Conservation (phyloP, 176 grass and related monocot genomes). For the Bonia amplexicaulis region DNA sequence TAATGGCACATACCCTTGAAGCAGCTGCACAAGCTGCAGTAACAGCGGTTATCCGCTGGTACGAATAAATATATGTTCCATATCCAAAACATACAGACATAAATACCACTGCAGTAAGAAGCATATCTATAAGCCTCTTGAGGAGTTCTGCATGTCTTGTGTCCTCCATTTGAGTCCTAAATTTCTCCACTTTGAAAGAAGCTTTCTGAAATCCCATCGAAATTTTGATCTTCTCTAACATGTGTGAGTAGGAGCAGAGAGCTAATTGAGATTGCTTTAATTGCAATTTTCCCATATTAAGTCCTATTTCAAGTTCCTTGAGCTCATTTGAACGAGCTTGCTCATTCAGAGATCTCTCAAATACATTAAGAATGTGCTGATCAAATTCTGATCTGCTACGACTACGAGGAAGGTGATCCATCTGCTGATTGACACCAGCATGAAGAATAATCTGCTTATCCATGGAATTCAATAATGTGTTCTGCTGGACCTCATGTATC, state of each 20-base stretch:
- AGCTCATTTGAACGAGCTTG: constrained; percentile 80
- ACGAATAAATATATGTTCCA: constrained; percentile 71
- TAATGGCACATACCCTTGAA: constrained; percentile 43
- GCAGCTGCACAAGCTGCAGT: constrained; percentile 54
- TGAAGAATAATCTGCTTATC: constrained; percentile 48
- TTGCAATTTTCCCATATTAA: constrained; percentile 62
- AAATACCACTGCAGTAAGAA: constrained; percentile 68
- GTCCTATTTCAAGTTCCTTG: constrained; percentile 74
- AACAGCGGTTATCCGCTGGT: constrained; percentile 63
- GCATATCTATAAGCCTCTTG: constrained; percentile 72
- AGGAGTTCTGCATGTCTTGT: constrained; percentile 54
- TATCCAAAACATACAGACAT: constrained; percentile 77
- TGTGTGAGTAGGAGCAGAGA: constrained; percentile 55
- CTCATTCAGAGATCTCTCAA: constrained; percentile 76
- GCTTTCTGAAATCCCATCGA: constrained; percentile 72
- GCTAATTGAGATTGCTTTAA: constrained; percentile 61
- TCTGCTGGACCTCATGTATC: constrained; percentile 9
- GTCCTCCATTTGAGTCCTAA: constrained; percentile 71
- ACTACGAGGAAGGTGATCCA: constrained; percentile 49
- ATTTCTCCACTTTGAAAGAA: constrained; percentile 80
- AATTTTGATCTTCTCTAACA: constrained; percentile 68
- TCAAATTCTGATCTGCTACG: constrained; percentile 32
- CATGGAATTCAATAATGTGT: constrained; percentile 1
- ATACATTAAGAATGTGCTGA: constrained; percentile 55
- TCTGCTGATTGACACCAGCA: constrained; percentile 25